phyloP scores from a whole-genome alignment of 257 asterid genomes.

The Fraxinus anomala region DNA sequence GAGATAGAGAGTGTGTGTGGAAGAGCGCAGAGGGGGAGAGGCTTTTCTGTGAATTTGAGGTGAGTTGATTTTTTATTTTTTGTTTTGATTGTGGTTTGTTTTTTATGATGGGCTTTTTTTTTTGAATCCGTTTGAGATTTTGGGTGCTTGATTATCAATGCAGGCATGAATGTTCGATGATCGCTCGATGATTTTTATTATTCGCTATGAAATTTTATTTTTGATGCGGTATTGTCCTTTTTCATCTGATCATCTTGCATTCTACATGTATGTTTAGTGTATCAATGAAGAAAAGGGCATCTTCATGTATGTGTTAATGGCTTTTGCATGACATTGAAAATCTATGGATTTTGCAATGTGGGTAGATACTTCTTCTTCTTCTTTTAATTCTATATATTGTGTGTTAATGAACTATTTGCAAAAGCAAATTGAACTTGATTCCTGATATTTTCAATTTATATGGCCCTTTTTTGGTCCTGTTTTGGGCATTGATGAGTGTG shows the following conservation, averaged over 20 bases:
- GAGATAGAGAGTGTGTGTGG: background rate
- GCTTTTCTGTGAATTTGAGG: conserved; percentile 7
- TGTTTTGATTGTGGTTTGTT: background rate
- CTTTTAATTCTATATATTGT: background rate
- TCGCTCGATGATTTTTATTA: background rate
- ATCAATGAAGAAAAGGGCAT: background rate
- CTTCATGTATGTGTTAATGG: background rate
- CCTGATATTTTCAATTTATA: background rate
- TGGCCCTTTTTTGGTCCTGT: background rate
- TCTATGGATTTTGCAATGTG: conserved; percentile 6
- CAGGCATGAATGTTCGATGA: background rate
- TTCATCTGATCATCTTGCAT: background rate
- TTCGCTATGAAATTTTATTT: background rate
- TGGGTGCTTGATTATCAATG: background rate
- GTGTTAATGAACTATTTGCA: background rate
- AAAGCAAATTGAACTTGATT: background rate
- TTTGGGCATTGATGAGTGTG: background rate
- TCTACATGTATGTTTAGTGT: background rate
- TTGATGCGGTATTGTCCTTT: background rate
- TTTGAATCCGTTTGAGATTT: background rate
- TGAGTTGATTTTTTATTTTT: background rate
- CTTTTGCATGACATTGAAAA: conserved; percentile 1
- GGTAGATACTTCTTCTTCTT: background rate
- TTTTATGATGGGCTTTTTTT: background rate
- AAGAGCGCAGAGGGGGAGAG: background rate